Evolutionary conservation across 495 filamentous ascomycete species (phyloP).

Genomic region (Gamarada debralockiae): DNA sequence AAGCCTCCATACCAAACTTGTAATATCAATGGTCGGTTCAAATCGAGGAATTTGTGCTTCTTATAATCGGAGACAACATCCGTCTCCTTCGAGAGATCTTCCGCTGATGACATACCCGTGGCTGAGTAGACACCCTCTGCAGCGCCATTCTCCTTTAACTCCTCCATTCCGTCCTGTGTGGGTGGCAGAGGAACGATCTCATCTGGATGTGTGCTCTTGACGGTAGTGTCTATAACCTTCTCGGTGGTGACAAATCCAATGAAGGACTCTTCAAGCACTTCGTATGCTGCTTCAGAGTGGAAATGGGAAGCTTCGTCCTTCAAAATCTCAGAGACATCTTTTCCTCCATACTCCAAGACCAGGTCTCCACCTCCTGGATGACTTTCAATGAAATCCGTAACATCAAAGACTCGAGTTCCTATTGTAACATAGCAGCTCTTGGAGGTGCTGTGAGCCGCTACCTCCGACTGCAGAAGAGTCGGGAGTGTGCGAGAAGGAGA

Average conservation of each 20-base stretch:
- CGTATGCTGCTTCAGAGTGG: slow-evolving; percentile 89
- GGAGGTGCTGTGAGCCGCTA: slow-evolving; percentile 71
- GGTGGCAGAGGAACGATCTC: slow-evolving; percentile 14
- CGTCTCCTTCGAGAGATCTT: slow-evolving; percentile 83
- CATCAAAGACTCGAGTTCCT: slow-evolving; percentile 88
- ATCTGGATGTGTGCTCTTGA: slow-evolving; percentile 38
- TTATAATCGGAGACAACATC: slow-evolving; percentile 71
- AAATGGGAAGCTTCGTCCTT: slow-evolving; percentile 77
- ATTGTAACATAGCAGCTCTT: slow-evolving; percentile 93
- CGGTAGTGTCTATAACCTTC: slow-evolving; percentile 40
- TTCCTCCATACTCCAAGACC: slow-evolving; percentile 84
- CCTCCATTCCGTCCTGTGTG: slow-evolving; percentile 23
- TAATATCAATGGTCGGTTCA: slow-evolving; percentile 77
- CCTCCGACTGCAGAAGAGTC: slow-evolving; percentile 71
- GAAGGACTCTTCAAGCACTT: slow-evolving; percentile 78
- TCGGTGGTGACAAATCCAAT: slow-evolving; percentile 68
- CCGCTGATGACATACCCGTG: slow-evolving; percentile 81
- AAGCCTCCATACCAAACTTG: slow-evolving; percentile 91
- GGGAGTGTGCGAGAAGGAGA: slow-evolving; percentile 61
- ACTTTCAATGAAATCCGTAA: slow-evolving; percentile 80
- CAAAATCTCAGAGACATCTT: slow-evolving; percentile 81
- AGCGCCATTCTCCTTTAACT: slow-evolving; percentile 18
- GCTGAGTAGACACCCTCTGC: slow-evolving; percentile 50
- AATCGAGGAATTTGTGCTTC: slow-evolving; percentile 88
- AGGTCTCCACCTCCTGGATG: slow-evolving; percentile 91